Evolutionary conservation across 805 yeast species (phyloP), one percentile per base, ranked within the genome.

Genomic region (Candida maesae): DNA sequence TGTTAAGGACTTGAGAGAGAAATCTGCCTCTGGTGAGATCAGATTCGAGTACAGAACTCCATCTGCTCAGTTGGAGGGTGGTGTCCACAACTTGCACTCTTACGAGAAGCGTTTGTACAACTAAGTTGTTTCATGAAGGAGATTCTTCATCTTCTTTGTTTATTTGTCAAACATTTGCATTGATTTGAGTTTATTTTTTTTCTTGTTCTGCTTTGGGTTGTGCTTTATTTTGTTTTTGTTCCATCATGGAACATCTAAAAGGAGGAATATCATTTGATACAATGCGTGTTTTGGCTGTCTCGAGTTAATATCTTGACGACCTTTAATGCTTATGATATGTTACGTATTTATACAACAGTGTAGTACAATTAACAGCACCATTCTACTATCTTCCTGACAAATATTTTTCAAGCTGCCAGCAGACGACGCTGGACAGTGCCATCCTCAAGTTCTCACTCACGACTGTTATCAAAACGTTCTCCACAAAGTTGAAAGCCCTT

Each of bases 21-120:
- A 73, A 35, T 91, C 86, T 47, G 72, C 71, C 57, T 50, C 56
- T 42, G 95, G 95, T 54, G 70, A 68, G 24, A 82, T 89, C 49
- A 82, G 99, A 73, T 93, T 93, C 63, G 99, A 93, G 74, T 81
- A 84, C 70, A 88, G 99, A 80, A 90, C 98, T 55, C 95, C 98
- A 37, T 86, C 96, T 61, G 96, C 99, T 51, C 99, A 93, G 77
- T 76, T 89, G 53, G 99, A 93, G 74, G 99, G 99, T 75, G 98
- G 98, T 68, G 91, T 93, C 49, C 85, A 88, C 70, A 90, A 95
- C 63, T 79, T 93, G 69, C 88, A 88, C 76, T 90, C 97, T 45
- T 93, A 86, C 66, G 99, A 93, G 73, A 93, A 93, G 80, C 88
- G 96, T 71, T 75, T 93, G 64, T 95, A 89, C 77, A 88, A 48